Percentiles rank a stretch among this genome's conserved stretches.
Evolutionary conservation across 306 rosid genomes (phyloP).

Genomic region (Prunus armeniaca): DNA sequence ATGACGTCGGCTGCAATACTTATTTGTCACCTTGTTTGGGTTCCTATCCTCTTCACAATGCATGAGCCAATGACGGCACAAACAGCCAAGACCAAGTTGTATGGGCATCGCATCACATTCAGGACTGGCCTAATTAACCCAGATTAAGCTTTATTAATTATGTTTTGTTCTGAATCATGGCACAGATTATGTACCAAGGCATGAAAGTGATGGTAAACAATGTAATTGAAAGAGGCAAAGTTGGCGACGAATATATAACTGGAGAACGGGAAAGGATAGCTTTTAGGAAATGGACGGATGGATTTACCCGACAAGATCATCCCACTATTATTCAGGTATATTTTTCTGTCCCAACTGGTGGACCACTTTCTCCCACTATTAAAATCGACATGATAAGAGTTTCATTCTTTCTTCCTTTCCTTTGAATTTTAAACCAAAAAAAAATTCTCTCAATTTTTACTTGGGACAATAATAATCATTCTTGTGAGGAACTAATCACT

Average conservation of each 20-base stretch:
- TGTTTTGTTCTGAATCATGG: not conserved
- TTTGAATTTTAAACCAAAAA: no score
- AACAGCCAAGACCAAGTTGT: not conserved
- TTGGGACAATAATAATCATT: no score
- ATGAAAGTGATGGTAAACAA: conserved; percentile 35
- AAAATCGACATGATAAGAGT: not conserved
- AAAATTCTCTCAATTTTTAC: no score
- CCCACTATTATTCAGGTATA: conserved; percentile 39
- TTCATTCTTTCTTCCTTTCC: no score
- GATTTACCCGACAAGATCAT: conserved; percentile 31
- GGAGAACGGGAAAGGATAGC: conserved; percentile 13
- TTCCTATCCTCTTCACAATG: not conserved
- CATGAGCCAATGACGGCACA: no score
- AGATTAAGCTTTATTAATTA: not conserved
- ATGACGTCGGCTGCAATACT: no score
- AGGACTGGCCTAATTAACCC: no score
- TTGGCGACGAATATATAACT: conserved; percentile 20
- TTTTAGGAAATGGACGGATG: conserved; percentile 28
- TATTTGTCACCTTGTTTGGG: not conserved
- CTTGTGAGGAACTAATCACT: no score
- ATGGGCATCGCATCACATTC: no score
- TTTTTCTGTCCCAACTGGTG: not conserved
- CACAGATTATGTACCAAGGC: conserved; percentile 33
- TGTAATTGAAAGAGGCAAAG: conserved; percentile 35
- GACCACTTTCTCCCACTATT: no score